A percentile compares a stretch with the other conserved stretches of the same genome.
Conservation (phyloP, 139 green algal species). For the Chlorella sp. region DNA sequence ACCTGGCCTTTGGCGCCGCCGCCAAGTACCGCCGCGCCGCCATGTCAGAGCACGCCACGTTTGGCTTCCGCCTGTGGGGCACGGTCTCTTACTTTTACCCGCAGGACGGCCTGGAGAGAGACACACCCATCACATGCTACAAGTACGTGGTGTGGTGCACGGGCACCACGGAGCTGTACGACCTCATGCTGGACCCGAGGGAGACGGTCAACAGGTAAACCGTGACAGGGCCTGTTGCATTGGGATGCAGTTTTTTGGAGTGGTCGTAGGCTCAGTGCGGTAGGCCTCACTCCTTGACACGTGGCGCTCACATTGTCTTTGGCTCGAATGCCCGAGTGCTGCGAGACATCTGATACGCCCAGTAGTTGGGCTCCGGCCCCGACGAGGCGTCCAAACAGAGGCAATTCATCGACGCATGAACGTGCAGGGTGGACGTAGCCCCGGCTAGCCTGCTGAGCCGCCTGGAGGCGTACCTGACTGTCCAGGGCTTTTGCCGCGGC, state of each 20-base stretch:
- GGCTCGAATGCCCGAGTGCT: no score
- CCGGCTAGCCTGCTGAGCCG: not conserved
- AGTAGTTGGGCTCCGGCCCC: no score
- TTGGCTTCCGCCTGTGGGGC: not conserved
- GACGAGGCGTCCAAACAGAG: no score
- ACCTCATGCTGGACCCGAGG: not conserved
- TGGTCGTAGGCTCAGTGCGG: no score
- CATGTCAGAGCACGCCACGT: not conserved
- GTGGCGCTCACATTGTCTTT: no score
- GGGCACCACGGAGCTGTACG: not conserved
- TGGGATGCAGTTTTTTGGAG: no score
- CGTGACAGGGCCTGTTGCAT: no score
- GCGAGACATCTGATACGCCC: no score
- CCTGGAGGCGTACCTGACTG: not conserved
- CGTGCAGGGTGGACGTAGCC: not conserved
- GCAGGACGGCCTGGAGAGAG: not conserved
- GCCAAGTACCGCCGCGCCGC: not conserved
- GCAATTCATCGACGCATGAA: no score
- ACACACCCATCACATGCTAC: not conserved
- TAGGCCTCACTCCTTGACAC: no score
- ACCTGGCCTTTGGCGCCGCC: not conserved
- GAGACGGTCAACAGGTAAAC: not conserved
- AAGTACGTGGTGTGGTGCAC: not conserved
- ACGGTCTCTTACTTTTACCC: not conserved
- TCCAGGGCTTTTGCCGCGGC: not conserved